A percentile compares a stretch with the other conserved stretches of the same genome.
Evolutionary conservation across 2,329 filamentous ascomycete species (phyloP).

Genomic region (Ilyonectria sp.): DNA sequence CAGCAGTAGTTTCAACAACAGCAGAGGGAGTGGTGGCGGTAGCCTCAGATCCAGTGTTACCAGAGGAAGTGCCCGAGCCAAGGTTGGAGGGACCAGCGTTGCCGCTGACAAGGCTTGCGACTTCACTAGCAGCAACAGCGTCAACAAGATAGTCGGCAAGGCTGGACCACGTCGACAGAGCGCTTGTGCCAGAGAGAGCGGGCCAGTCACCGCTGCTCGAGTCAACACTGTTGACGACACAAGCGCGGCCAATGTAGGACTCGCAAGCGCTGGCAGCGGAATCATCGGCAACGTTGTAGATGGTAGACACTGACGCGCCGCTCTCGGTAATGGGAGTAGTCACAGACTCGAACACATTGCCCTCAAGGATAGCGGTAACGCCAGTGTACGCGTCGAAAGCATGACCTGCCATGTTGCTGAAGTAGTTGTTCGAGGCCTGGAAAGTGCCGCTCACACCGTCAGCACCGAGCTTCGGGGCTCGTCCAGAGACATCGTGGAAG

Average conservation of each 20-base stretch:
- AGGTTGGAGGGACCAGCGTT: slow-evolving; percentile 46
- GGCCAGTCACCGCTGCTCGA: slow-evolving; percentile 45
- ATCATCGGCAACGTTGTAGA: slow-evolving; percentile 40
- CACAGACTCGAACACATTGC: slow-evolving; percentile 49
- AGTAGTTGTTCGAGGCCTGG: slow-evolving; percentile 49
- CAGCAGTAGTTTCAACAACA: neutral
- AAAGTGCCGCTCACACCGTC: slow-evolving; percentile 39
- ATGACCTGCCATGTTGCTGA: slow-evolving; percentile 55
- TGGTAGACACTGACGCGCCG: slow-evolving; percentile 35
- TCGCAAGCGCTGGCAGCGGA: slow-evolving; percentile 37
- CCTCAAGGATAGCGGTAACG: slow-evolving; percentile 44
- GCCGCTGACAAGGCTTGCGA: slow-evolving; percentile 42
- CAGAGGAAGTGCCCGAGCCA: slow-evolving; percentile 29
- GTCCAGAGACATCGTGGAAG: slow-evolving; percentile 48
- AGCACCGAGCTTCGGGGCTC: slow-evolving; percentile 51
- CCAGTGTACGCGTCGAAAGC: slow-evolving; percentile 65
- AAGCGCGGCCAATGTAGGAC: slow-evolving; percentile 42
- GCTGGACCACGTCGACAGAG: slow-evolving; percentile 34
- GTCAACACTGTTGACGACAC: slow-evolving; percentile 39
- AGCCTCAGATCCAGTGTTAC: neutral
- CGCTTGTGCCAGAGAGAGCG: slow-evolving; percentile 36
- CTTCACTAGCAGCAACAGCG: slow-evolving; percentile 45
- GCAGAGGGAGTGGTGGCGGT: neutral
- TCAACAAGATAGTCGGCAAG: slow-evolving; percentile 42
- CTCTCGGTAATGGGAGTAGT: slow-evolving; percentile 53